Evolutionary conservation across 2,329 filamentous ascomycete species (phyloP).

Genomic region (Leptographium procerum): DNA sequence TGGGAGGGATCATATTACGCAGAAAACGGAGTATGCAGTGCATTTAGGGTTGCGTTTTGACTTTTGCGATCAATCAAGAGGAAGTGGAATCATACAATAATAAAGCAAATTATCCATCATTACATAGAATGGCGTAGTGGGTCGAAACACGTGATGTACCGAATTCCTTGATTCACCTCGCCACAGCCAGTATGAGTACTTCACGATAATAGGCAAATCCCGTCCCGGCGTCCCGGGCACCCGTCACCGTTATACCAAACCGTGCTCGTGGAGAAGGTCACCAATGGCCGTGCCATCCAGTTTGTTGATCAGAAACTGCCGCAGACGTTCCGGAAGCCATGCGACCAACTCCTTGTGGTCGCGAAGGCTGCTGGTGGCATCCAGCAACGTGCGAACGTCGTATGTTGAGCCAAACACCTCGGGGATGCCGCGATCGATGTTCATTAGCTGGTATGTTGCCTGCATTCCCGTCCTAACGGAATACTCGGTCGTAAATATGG

Average conservation of each 20-base stretch:
- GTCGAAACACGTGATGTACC: too few relatives aligned
- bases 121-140: too few relatives aligned
- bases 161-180: too few relatives aligned
- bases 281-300: conserved; percentile 12
- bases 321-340: conserved; percentile 13
- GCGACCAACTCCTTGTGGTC: conserved; percentile 13
- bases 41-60: background rate
- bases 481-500: conserved; percentile 27
- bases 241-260: conserved; percentile 6
- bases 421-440: conserved; percentile 17
- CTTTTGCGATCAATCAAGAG: background rate
- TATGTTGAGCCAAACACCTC: conserved; percentile 19
- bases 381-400: conserved; percentile 15
- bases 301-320: conserved; percentile 7
- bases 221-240: too few relatives aligned
- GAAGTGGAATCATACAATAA: background rate
- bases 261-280: conserved; percentile 12
- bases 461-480: conserved; percentile 23
- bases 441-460: conserved; percentile 20
- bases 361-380: conserved; percentile 12
- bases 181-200: too few relatives aligned
- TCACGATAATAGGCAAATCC: too few relatives aligned
- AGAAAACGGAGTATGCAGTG: background rate
- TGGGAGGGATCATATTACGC: background rate
- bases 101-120: too few relatives aligned